These are phyloP conservation scores for Xerocomellus amylosporus DNA, from an alignment of 768 basidiomycete species.

Conservation along the genomic window DNA sequence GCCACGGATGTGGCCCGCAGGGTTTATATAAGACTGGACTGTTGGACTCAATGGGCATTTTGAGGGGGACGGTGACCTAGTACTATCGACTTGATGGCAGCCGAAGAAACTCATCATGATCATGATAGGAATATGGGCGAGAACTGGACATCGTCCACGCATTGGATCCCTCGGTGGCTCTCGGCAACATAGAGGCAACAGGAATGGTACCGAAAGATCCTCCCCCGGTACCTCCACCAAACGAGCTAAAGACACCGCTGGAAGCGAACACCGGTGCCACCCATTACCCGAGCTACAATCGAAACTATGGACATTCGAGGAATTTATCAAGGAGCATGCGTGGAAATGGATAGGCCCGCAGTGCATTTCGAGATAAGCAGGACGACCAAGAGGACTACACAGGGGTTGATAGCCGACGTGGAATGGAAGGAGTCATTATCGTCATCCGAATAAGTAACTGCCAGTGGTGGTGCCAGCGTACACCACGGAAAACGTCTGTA, in stretches of 20 bases:
- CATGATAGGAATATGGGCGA: conserved; percentile 67
- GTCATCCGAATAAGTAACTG: too few species aligned
- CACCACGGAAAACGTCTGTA: conserved; percentile 11
- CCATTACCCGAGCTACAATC: conserved; percentile 45
- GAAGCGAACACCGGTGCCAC: conserved; percentile 56
- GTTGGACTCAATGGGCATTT: conserved; percentile 81
- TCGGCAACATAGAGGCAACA: conserved; percentile 23
- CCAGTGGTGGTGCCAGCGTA: too few species aligned
- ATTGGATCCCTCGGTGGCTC: conserved; percentile 42
- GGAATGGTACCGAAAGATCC: conserved; percentile 40
- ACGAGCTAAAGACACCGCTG: conserved; percentile 36
- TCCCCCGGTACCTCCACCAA: conserved; percentile 39
- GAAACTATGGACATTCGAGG: conserved; percentile 76
- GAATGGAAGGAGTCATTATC: conserved; percentile 39
- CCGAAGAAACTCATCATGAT: not conserved
- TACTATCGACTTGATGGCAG: conserved; percentile 1
- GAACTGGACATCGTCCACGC: conserved; percentile 53
- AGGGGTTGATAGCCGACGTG: conserved; percentile 52
- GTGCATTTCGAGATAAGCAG: conserved; percentile 31
- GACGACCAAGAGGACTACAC: conserved; percentile 45
- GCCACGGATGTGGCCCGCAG: too few species aligned
- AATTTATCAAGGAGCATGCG: conserved; percentile 72
- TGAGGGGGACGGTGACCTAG: conserved; percentile 77
- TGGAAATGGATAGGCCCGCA: conserved; percentile 75
- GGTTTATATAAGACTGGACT: too few species aligned